Conservation (phyloP, 1,284 basidiomycete species). For the Marasmius oreades region DNA sequence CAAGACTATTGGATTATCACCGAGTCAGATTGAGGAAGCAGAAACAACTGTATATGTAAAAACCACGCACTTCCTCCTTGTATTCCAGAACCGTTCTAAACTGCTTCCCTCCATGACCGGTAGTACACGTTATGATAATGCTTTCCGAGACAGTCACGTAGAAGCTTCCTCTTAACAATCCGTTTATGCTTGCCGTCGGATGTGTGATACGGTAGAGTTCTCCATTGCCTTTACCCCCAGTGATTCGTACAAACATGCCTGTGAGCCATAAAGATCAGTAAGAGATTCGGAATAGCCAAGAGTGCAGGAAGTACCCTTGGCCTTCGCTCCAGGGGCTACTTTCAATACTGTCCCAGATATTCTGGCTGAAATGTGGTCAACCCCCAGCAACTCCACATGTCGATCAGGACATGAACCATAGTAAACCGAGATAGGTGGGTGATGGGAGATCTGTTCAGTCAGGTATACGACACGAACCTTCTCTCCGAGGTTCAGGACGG, state of each 20-base stretch:
- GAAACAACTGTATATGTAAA: constrained; percentile 1
- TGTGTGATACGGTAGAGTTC: constrained; percentile 90
- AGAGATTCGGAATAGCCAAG: neutral
- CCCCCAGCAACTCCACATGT: constrained; percentile 68
- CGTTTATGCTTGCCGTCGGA: constrained; percentile 88
- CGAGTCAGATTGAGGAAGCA: constrained; percentile 7
- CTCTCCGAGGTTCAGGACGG: constrained; percentile 50
- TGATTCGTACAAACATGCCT: constrained; percentile 72
- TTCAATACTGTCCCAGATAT: constrained; percentile 84
- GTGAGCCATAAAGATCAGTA: neutral
- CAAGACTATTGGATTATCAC: constrained; percentile 60
- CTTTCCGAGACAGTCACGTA: constrained; percentile 86
- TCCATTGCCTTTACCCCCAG: constrained; percentile 73
- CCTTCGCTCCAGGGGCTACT: constrained; percentile 78
- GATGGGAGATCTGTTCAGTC: constrained; percentile 91
- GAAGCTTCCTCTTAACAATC: constrained; percentile 85
- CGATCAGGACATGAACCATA: constrained; percentile 76
- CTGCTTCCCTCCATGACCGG: constrained; percentile 56
- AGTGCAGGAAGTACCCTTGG: constrained; percentile 56
- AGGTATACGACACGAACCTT: constrained; percentile 61
- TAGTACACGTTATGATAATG: constrained; percentile 80
- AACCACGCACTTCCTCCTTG: constrained; percentile 82
- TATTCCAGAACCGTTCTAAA: constrained; percentile 88
- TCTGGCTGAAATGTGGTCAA: constrained; percentile 93
- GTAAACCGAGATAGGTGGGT: constrained; percentile 92